Evolutionary conservation across 1,139 yeast species (phyloP).

Genomic region (Suhomyces guaymorum): DNA sequence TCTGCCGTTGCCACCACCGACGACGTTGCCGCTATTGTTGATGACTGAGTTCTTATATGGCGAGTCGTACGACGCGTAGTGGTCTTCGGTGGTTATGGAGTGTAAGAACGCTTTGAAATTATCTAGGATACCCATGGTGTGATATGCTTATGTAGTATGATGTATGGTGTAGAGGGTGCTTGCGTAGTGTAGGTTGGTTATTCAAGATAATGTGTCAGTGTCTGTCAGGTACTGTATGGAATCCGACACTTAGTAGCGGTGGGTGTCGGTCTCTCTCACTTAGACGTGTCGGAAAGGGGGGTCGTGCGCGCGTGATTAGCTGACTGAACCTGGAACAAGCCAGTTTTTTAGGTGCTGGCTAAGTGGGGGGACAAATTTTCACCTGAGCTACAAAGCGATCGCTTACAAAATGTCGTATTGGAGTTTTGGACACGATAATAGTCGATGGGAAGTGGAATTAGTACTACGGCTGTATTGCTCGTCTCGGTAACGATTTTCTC

Average conservation of each 20-base stretch:
- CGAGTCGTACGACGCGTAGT: slow-evolving; percentile 60
- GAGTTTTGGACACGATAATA: too few relatives aligned
- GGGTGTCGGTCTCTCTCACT: neutral
- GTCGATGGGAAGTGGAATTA: too few relatives aligned
- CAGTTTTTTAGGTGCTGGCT: too few relatives aligned
- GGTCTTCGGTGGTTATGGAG: slow-evolving; percentile 64
- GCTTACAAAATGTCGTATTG: too few relatives aligned
- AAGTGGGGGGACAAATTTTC: too few relatives aligned
- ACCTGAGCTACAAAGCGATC: too few relatives aligned
- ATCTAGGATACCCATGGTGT: slow-evolving; percentile 45
- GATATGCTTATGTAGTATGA: neutral
- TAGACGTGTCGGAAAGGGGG: slow-evolving; percentile 8
- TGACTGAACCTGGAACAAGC: neutral
- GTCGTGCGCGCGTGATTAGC: slow-evolving; percentile 1
- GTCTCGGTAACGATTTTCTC: too few relatives aligned
- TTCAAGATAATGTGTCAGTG: too few relatives aligned
- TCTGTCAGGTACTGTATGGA: slow-evolving; percentile 4
- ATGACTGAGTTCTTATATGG: slow-evolving; percentile 39
- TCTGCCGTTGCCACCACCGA: slow-evolving; percentile 24
- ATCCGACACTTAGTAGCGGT: slow-evolving; percentile 1
- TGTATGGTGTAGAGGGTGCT: neutral
- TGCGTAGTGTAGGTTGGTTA: too few relatives aligned
- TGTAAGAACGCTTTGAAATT: slow-evolving; percentile 54
- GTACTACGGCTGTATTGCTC: too few relatives aligned
- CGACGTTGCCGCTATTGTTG: slow-evolving; percentile 20